Conservation (phyloP, 805 yeast genomes). For the Lipomyces starkeyi region DNA sequence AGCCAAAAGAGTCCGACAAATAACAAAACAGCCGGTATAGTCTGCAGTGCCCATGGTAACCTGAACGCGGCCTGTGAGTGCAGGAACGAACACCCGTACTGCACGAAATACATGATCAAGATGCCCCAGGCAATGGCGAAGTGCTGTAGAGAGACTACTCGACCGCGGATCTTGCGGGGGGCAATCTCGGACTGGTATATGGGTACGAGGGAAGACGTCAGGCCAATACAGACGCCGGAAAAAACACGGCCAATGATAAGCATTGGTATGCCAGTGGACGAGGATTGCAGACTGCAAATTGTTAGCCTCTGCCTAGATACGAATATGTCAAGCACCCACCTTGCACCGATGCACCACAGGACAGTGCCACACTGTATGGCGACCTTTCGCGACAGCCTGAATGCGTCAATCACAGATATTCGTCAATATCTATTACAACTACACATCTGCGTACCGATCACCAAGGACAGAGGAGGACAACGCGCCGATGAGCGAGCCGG, state of each 20-base stretch:
- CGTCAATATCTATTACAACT: not conserved
- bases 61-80: slow-evolving; percentile 73
- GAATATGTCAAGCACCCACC: not conserved
- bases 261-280: not conserved
- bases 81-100: slow-evolving; percentile 56
- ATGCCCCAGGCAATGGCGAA: slow-evolving; percentile 57
- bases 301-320: not conserved
- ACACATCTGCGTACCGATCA: slow-evolving; percentile 4
- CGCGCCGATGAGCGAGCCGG: not conserved
- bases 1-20: slow-evolving; percentile 75
- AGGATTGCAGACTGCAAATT: not conserved
- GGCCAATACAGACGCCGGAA: slow-evolving; percentile 83
- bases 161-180: slow-evolving; percentile 83
- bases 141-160: slow-evolving; percentile 82
- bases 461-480: not conserved
- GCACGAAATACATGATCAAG: slow-evolving; percentile 1
- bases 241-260: slow-evolving; percentile 70
- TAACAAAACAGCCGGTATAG: slow-evolving; percentile 69
- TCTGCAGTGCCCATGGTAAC: slow-evolving; percentile 55
- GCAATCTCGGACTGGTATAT: slow-evolving; percentile 86
- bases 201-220: slow-evolving; percentile 81
- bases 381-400: not conserved
- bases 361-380: not conserved
- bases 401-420: not conserved
- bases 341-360: slow-evolving; percentile 2